A percentile compares a stretch with the other conserved stretches of the same genome.
Conservation (phyloP, 495 filamentous ascomycete species). For the Aspergillus hancockii region DNA sequence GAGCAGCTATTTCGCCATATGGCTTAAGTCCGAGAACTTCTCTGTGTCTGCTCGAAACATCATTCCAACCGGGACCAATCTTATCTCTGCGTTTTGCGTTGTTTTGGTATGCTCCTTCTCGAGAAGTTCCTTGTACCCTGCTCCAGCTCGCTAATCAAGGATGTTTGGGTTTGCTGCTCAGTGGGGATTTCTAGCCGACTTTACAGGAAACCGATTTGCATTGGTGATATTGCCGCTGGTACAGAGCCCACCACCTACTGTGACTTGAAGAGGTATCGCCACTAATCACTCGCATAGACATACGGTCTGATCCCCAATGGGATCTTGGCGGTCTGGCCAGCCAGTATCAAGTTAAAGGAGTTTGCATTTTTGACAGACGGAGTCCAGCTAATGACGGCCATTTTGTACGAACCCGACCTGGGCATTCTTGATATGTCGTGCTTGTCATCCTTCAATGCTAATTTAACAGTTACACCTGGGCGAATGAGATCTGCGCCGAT, state of each 20-base stretch:
- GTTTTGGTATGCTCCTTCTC: constrained; percentile 6
- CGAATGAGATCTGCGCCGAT: constrained; percentile 25
- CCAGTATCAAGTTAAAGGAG: constrained; percentile 20
- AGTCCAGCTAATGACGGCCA: constrained; percentile 33
- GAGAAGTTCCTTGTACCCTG: neutral
- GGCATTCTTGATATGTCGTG: neutral
- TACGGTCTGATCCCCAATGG: constrained; percentile 33
- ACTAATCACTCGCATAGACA: neutral
- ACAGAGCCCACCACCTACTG: neutral
- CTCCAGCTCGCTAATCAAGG: neutral
- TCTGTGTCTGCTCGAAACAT: constrained; percentile 24
- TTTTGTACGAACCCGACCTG: constrained; percentile 20
- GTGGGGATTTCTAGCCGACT: constrained; percentile 25
- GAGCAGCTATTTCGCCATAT: constrained; percentile 23
- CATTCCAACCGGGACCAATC: constrained; percentile 18
- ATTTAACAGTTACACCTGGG: constrained; percentile 20
- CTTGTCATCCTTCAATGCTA: neutral
- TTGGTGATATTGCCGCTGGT: constrained; percentile 21
- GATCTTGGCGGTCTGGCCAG: constrained; percentile 26
- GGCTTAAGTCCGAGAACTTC: constrained; percentile 24
- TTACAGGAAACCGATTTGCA: constrained; percentile 20
- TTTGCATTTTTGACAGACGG: constrained; percentile 25
- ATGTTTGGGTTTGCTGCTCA: too few species aligned
- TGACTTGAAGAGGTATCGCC: neutral
- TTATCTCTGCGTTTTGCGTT: constrained; percentile 18